Evolutionary conservation across 129 eudicot genomes (phyloP), one percentile per base, ranked within the genome.

Genomic region (Silybum marianum): DNA sequence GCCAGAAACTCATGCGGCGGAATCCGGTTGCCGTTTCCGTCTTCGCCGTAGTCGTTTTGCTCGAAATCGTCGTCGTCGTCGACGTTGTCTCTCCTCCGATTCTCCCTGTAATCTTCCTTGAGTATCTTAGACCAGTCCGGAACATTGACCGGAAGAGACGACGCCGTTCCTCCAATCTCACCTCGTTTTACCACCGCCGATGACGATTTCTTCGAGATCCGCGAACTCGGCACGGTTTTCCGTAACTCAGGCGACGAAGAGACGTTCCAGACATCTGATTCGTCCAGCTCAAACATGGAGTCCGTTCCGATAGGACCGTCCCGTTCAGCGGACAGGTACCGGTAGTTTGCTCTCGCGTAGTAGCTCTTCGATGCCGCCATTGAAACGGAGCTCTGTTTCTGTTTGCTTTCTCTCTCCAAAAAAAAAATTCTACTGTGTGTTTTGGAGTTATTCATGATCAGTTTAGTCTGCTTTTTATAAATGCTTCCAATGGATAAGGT

Each of bases 111-210:
- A 73, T 87, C 93, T 7, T 86, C 86, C 76, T 88, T 84, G 81
- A 90, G 79, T 22, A 90, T 88, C 90, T 90, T 92, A 72, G 93
- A 83, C 97, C 97, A 92, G 84, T 92, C 94, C 42, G 97, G 94
- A 9, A 90, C 84, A 76, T 90, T 88, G 63, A 88, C 94, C 88
- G 98, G 94, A 80, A 92, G 78, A 32, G 94, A 92, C 40, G 92
- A 66, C 71, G 93, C 39, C 7, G 81, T 85, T 6, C 83, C 86
- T n/a, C 81, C 85, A 26, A 73, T 84, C 75, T 71, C 77, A 19
- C 23, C 77, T 32, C 83, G 81, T 42, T 74, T 75, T 9, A 39
- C 36, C 72, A 62, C 30, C 66, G 81, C 25, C 24, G 86, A 36
- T 1, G 80, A 72, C 1, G 88, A 21, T 38, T 84, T 88, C 51